phyloP scores from a whole-genome alignment of 345 rosid species.

The Acer campestre region DNA sequence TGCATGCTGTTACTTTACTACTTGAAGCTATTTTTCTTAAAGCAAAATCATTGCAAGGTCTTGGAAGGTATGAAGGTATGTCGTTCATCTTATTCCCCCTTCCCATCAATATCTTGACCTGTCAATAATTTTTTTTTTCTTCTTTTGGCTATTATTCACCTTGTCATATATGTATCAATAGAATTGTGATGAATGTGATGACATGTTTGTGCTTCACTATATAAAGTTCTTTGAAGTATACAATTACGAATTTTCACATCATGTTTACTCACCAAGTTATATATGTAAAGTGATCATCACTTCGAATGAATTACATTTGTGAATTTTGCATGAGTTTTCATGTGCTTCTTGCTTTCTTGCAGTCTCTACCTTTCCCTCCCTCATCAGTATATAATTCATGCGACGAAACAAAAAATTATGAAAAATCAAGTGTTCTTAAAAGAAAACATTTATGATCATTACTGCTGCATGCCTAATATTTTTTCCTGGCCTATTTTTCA shows the following conservation, averaged over 20 bases:
- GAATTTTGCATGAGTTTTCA: background rate
- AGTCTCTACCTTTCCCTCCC: background rate
- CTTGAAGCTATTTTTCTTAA: conserved; percentile 69
- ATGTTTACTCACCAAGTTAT: background rate
- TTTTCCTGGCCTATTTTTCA: conserved; percentile 35
- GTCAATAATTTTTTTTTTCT: background rate
- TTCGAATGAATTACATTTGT: background rate
- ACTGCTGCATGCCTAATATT: background rate
- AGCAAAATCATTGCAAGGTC: conserved; percentile 65
- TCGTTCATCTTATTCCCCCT: conserved; percentile 4
- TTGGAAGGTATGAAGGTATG: conserved; percentile 62
- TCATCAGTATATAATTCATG: background rate
- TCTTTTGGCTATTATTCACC: background rate
- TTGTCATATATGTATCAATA: background rate
- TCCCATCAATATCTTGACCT: background rate
- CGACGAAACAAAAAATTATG: background rate
- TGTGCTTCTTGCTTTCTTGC: background rate
- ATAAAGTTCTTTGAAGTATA: background rate
- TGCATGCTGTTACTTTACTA: conserved; percentile 63
- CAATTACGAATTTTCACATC: background rate
- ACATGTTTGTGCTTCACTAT: background rate
- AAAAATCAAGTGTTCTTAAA: background rate
- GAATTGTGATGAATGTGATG: background rate
- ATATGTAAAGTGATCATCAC: background rate
- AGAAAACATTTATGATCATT: background rate